phyloP scores from a whole-genome alignment of 2,329 filamentous ascomycete genomes.

The Penicillium decumbens region DNA sequence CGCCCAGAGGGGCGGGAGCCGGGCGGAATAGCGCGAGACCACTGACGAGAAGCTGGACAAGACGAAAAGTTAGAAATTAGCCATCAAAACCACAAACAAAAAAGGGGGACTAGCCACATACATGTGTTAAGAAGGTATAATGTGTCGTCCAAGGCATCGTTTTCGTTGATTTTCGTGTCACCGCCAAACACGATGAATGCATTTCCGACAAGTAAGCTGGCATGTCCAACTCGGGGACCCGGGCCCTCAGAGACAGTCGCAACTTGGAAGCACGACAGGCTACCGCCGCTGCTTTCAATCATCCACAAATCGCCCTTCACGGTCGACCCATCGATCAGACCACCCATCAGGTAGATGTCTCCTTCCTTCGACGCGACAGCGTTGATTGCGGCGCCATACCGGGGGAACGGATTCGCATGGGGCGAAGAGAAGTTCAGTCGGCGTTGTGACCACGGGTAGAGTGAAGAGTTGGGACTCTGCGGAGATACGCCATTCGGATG shows the following conservation, averaged over 20 bases:
- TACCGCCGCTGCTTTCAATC: slow-evolving; percentile 79
- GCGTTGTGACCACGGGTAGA: slow-evolving; percentile 95
- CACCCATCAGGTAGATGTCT: slow-evolving; percentile 96
- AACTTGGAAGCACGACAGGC: slow-evolving; percentile 85
- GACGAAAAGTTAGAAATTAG: slow-evolving; percentile 20
- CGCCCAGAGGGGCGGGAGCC: slow-evolving; percentile 81
- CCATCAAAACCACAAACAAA: slow-evolving; percentile 11
- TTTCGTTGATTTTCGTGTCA: slow-evolving; percentile 94
- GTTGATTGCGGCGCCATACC: slow-evolving; percentile 96
- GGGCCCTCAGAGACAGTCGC: slow-evolving; percentile 90
- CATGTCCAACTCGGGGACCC: slow-evolving; percentile 88
- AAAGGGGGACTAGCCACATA: slow-evolving; percentile 50
- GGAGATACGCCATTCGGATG: slow-evolving; percentile 51
- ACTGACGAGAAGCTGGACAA: slow-evolving; percentile 80
- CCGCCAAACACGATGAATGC: slow-evolving; percentile 98
- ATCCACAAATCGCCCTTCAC: slow-evolving; percentile 98
- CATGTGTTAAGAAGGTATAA: slow-evolving; percentile 96
- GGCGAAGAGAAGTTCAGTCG: slow-evolving; percentile 78
- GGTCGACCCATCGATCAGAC: slow-evolving; percentile 86
- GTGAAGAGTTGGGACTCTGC: slow-evolving; percentile 65
- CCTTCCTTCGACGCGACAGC: slow-evolving; percentile 90
- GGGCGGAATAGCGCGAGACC: slow-evolving; percentile 87
- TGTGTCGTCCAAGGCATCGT: slow-evolving; percentile 87
- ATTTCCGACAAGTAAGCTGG: slow-evolving; percentile 91
- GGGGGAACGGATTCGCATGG: slow-evolving; percentile 82